Percentiles rank a stretch among this genome's conserved stretches.
Evolutionary conservation across 139 green algal species (phyloP).

Genomic region (Picochlorum sp.): DNA sequence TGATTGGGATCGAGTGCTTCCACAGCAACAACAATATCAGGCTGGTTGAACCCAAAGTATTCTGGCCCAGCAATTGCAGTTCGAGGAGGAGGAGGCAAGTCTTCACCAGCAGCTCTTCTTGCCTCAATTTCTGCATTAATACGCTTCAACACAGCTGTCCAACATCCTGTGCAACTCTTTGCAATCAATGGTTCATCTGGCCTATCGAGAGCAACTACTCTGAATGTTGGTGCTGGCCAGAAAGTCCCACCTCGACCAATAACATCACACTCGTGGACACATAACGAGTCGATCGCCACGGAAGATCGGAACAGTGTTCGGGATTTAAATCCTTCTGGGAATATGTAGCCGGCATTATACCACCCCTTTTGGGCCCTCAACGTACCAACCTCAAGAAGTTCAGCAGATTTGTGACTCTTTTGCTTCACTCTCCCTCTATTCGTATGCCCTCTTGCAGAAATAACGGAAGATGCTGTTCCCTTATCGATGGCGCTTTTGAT

Average conservation of each 20-base stretch:
- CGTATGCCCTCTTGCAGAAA: slow-evolving; percentile 63
- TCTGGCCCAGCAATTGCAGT: slow-evolving; percentile 89
- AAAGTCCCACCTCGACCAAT: slow-evolving; percentile 52
- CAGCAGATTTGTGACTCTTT: slow-evolving; percentile 63
- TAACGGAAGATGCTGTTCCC: slow-evolving; percentile 12
- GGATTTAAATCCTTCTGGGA: slow-evolving; percentile 74
- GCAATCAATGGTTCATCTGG: slow-evolving; percentile 72
- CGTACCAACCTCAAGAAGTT: slow-evolving; percentile 44
- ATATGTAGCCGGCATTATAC: slow-evolving; percentile 91
- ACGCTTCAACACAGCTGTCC: slow-evolving; percentile 75
- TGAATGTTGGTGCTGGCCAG: slow-evolving; percentile 74
- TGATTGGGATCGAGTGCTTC: slow-evolving; percentile 70
- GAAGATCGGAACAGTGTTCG: slow-evolving; percentile 64
- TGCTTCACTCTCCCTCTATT: slow-evolving; percentile 67
- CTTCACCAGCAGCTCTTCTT: slow-evolving; percentile 58
- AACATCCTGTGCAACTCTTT: slow-evolving; percentile 83
- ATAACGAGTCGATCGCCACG: slow-evolving; percentile 50
- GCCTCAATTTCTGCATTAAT: slow-evolving; percentile 80
- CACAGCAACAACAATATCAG: slow-evolving; percentile 56
- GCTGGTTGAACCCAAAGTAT: slow-evolving; percentile 89
- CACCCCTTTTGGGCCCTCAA: slow-evolving; percentile 39
- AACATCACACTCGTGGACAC: slow-evolving; percentile 76
- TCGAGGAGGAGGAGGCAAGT: slow-evolving; percentile 77
- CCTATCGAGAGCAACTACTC: slow-evolving; percentile 61
- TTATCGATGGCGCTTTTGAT: background rate